A percentile compares a stretch with the other conserved stretches of the same genome.
phyloP scores from a whole-genome alignment of 495 filamentous ascomycete genomes.

The Trichoderma orchidacearum region DNA sequence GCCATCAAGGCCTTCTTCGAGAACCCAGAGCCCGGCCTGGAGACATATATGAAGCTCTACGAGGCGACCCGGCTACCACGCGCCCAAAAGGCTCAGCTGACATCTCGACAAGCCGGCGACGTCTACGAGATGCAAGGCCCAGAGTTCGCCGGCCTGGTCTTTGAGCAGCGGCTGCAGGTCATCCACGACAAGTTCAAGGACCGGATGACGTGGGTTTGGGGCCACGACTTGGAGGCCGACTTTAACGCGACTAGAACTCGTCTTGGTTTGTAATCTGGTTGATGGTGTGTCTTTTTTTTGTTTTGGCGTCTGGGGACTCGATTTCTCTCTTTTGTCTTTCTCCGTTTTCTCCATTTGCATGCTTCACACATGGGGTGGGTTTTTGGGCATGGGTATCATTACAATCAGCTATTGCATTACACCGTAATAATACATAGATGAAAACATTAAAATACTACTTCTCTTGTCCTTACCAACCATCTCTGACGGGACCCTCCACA shows the following conservation, averaged over 20 bases:
- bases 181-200: conserved; percentile 10
- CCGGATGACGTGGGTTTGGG: conserved; percentile 19
- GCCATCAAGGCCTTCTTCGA: conserved; percentile 16
- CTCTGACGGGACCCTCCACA: too few relatives aligned
- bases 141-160: conserved; percentile 12
- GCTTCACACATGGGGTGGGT: too few relatives aligned
- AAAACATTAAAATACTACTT: background rate
- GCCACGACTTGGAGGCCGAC: conserved; percentile 12
- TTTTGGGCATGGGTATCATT: background rate
- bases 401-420: background rate
- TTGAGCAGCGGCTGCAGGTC: conserved; percentile 12
- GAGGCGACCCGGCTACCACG: conserved; percentile 19
- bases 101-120: conserved; percentile 16
- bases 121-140: conserved; percentile 19
- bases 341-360: too few relatives aligned
- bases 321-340: too few relatives aligned
- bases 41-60: conserved; percentile 14
- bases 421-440: background rate
- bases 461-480: too few relatives aligned
- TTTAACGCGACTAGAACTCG: conserved; percentile 7
- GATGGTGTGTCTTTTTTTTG: background rate
- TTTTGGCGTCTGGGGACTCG: background rate
- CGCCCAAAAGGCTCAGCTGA: conserved; percentile 21
- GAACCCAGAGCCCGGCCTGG: conserved; percentile 5
- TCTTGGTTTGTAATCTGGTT: background rate